These are phyloP conservation scores for Thamnidium elegans DNA, from an alignment of 192 early-diverging fungal genomes.

Conservation along the genomic window DNA sequence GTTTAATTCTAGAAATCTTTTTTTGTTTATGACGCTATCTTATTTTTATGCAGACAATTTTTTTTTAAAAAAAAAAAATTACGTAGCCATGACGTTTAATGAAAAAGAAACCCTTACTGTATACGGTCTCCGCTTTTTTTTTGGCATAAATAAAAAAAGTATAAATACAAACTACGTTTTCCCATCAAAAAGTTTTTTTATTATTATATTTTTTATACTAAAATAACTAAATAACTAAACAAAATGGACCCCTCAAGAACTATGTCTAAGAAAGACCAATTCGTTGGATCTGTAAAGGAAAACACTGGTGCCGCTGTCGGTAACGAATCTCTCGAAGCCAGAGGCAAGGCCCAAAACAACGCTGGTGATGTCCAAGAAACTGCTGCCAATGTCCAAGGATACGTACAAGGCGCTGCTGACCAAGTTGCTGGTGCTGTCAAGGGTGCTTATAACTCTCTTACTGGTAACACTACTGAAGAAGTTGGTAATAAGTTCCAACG, in stretches of 20 bases:
- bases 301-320: conserved; percentile 40
- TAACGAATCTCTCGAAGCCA: conserved; percentile 26
- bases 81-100: no score
- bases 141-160: no score
- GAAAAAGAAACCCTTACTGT: no score
- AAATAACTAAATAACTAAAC: no score
- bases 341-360: conserved; percentile 34
- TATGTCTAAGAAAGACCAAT: conserved; percentile 27
- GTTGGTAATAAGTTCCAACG: conserved; percentile 1
- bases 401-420: conserved; percentile 28
- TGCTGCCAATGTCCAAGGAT: conserved; percentile 23
- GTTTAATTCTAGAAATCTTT: no score
- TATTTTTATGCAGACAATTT: no score
- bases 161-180: no score
- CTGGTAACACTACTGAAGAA: conserved; percentile 18
- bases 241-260: conserved; percentile 25
- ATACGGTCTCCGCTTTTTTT: no score
- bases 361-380: conserved; percentile 26
- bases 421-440: conserved; percentile 30
- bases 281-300: conserved; percentile 38
- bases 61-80: no score
- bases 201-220: no score
- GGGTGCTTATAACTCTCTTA: conserved; percentile 22
- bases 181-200: no score
- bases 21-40: no score